Evolutionary conservation across 2,329 filamentous ascomycete species (phyloP).

Genomic region (Claviceps sp.): DNA sequence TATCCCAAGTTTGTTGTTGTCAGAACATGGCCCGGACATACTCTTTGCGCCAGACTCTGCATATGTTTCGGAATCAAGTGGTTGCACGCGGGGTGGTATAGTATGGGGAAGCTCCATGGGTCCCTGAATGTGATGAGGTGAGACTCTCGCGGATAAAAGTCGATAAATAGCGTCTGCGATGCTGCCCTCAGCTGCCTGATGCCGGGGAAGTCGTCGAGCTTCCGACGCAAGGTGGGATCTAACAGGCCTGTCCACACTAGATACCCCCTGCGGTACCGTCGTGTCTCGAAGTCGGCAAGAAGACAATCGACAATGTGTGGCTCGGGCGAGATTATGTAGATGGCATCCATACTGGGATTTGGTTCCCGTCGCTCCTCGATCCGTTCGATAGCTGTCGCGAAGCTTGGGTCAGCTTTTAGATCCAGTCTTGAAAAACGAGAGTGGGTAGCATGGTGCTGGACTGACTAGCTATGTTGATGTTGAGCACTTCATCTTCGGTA

Average conservation of each 20-base stretch:
- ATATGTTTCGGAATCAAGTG: conserved; percentile 70
- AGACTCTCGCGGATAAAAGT: conserved; percentile 84
- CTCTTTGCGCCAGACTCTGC: conserved; percentile 77
- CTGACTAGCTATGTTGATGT: conserved; percentile 89
- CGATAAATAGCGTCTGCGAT: conserved; percentile 71
- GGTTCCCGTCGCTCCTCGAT: conserved; percentile 75
- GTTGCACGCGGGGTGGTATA: conserved; percentile 88
- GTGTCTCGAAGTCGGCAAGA: conserved; percentile 78
- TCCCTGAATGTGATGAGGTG: conserved; percentile 85
- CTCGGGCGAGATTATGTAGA: conserved; percentile 80
- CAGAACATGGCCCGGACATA: conserved; percentile 21
- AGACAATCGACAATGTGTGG: conserved; percentile 87
- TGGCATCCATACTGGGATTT: conserved; percentile 84
- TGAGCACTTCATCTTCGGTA: conserved; percentile 93
- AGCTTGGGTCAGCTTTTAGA: conserved; percentile 7
- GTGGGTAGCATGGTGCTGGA: conserved; percentile 5
- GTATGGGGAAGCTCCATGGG: conserved; percentile 85
- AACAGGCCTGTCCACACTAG: conserved; percentile 77
- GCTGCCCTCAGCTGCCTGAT: conserved; percentile 64
- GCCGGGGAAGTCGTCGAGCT: conserved; percentile 57
- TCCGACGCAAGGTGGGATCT: conserved; percentile 54
- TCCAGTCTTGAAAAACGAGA: conserved; percentile 4
- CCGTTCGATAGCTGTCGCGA: conserved; percentile 66
- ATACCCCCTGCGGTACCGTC: conserved; percentile 65
- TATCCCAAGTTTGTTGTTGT: neutral